Percentiles rank a stretch among this genome's conserved stretches.
phyloP scores from a whole-genome alignment of 495 filamentous ascomycete species.

The Lineolata rhizophorae region DNA sequence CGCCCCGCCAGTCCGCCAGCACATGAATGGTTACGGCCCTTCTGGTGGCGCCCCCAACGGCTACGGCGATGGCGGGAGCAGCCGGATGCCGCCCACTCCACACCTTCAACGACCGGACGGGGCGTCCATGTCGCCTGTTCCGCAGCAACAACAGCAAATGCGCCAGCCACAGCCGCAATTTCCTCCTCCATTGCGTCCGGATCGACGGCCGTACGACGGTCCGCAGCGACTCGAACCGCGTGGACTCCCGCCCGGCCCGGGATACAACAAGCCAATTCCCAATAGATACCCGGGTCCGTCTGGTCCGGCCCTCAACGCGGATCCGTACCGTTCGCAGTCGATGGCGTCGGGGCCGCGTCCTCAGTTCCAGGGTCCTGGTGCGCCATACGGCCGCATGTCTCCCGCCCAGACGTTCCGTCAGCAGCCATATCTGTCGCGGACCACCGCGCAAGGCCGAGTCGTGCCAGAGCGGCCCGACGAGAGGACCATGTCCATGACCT shows the following conservation, averaged over 20 bases:
- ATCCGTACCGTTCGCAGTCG: conserved; percentile 77
- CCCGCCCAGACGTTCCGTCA: conserved; percentile 57
- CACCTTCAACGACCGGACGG: too few species aligned
- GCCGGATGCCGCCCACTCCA: too few species aligned
- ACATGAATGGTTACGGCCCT: too few species aligned
- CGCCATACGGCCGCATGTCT: conserved; percentile 35
- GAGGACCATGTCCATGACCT: conserved; percentile 85
- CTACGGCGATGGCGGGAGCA: too few species aligned
- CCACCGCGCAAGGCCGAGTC: conserved; percentile 70
- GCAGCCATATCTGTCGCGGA: conserved; percentile 48
- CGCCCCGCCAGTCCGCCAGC: conserved; percentile 38
- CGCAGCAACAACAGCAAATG: too few species aligned
- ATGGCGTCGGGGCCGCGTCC: conserved; percentile 53
- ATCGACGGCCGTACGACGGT: conserved; percentile 38
- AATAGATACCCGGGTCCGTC: conserved; percentile 30
- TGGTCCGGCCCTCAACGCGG: conserved; percentile 56
- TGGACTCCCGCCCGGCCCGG: not conserved
- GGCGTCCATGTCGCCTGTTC: too few species aligned
- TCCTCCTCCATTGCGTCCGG: conserved; percentile 37
- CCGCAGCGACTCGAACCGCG: conserved; percentile 46
- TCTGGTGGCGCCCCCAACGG: too few species aligned
- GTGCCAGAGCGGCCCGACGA: conserved; percentile 87
- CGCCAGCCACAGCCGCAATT: conserved; percentile 36
- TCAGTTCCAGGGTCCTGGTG: conserved; percentile 33
- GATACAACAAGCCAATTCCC: conserved; percentile 24